phyloP scores from a whole-genome alignment of 768 basidiomycete species.

The Russula earlei region DNA sequence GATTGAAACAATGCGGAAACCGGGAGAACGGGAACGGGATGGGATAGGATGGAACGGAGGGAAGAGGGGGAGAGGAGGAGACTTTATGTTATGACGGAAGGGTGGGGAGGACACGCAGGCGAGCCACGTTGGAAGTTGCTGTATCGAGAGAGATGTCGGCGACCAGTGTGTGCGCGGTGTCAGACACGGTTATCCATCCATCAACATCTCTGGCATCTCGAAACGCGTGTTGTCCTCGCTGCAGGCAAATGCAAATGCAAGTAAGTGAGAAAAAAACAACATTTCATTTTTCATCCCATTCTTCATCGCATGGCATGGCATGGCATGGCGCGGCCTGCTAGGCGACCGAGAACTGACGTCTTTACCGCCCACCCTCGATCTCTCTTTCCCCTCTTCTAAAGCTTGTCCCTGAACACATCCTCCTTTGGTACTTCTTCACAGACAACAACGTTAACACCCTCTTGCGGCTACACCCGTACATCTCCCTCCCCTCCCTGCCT shows the following conservation, averaged over 20 bases:
- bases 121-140: not conserved
- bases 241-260: too few relatives aligned
- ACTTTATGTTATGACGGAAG: slow-evolving; percentile 5
- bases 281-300: not conserved
- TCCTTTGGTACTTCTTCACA: not conserved
- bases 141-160: not conserved
- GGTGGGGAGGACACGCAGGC: not conserved
- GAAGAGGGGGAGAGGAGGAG: not conserved
- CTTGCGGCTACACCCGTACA: not conserved
- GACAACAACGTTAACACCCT: not conserved
- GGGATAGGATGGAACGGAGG: not conserved
- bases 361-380: not conserved
- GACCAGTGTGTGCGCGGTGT: not conserved
- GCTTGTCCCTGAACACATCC: not conserved
- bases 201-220: slow-evolving; percentile 15
- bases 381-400: not conserved
- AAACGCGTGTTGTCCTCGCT: slow-evolving; percentile 17
- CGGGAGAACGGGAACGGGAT: not conserved
- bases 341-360: slow-evolving; percentile 2
- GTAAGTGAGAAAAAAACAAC: too few relatives aligned
- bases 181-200: not conserved
- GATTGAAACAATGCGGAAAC: too few relatives aligned
- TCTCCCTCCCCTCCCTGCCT: not conserved
- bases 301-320: too few relatives aligned
- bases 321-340: too few relatives aligned